phyloP scores from a whole-genome alignment of 2,329 filamentous ascomycete species.

The Emmonsiellopsis sp. region DNA sequence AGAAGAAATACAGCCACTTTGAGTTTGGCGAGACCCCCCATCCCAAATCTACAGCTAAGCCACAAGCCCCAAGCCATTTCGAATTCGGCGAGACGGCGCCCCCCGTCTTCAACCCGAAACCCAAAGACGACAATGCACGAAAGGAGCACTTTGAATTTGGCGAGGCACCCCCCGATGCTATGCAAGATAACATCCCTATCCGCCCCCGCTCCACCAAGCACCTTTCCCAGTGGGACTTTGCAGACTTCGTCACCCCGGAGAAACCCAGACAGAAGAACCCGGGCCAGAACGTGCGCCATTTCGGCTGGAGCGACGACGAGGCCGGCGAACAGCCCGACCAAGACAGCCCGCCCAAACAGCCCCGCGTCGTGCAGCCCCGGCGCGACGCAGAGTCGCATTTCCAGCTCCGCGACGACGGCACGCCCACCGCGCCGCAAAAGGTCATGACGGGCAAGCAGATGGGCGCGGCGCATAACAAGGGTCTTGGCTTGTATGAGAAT shows the following conservation, averaged over 20 bases:
- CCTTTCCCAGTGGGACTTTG: conserved; percentile 73
- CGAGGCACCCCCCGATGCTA: background rate
- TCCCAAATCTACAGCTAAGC: background rate
- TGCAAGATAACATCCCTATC: background rate
- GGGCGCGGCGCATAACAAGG: conserved; percentile 54
- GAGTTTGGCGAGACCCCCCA: conserved; percentile 52
- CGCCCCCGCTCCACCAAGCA: conserved; percentile 31
- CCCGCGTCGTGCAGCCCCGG: conserved; percentile 55
- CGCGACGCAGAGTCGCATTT: conserved; percentile 78
- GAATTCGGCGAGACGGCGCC: conserved; percentile 5
- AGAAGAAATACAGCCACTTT: conserved; percentile 78
- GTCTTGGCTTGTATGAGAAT: conserved; percentile 67
- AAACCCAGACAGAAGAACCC: conserved; percentile 60
- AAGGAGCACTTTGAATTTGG: conserved; percentile 46
- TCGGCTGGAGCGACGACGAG: conserved; percentile 66
- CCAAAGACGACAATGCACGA: conserved; percentile 51
- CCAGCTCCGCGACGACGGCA: conserved; percentile 68
- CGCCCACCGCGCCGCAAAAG: conserved; percentile 42
- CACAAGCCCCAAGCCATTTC: conserved; percentile 3
- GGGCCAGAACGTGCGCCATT: conserved; percentile 63
- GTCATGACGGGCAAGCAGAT: conserved; percentile 8
- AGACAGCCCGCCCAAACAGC: conserved; percentile 41
- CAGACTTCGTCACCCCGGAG: conserved; percentile 75
- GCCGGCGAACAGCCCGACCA: conserved; percentile 21
- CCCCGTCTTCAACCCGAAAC: background rate